These are phyloP conservation scores for Phaeosphaeria sp. DNA, from an alignment of 2,329 filamentous ascomycete species.

Conservation along the genomic window DNA sequence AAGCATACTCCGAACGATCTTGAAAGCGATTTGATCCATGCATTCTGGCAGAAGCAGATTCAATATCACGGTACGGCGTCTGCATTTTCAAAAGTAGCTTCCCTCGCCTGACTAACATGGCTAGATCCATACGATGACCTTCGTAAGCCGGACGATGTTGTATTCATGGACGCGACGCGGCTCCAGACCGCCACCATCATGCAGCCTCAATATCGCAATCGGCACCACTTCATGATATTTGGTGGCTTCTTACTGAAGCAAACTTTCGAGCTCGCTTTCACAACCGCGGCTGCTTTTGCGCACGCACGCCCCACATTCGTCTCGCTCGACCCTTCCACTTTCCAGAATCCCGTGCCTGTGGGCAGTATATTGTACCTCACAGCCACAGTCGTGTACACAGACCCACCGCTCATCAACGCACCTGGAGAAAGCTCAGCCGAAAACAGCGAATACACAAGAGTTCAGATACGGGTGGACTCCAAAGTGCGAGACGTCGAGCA, in stretches of 20 bases:
- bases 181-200: constrained; percentile 74
- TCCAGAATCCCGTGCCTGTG: constrained; percentile 77
- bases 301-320: constrained; percentile 74
- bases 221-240: constrained; percentile 80
- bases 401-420: constrained; percentile 59
- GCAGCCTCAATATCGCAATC: constrained; percentile 74
- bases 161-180: constrained; percentile 67
- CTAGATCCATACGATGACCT: constrained; percentile 62
- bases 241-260: constrained; percentile 77
- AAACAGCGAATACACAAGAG: constrained; percentile 60
- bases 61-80: constrained; percentile 62
- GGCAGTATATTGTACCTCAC: constrained; percentile 77
- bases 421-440: constrained; percentile 41
- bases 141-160: constrained; percentile 63
- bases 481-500: constrained; percentile 77
- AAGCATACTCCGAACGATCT: constrained; percentile 73
- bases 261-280: constrained; percentile 78
- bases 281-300: constrained; percentile 73
- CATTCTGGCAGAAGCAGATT: constrained; percentile 73
- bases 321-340: constrained; percentile 74
- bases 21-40: constrained; percentile 74
- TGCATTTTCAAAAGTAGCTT: not conserved
- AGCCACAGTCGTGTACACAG: constrained; percentile 74
- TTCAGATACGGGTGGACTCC: constrained; percentile 74
- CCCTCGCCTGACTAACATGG: not conserved